These are phyloP conservation scores for Microbotryum saponariae DNA, from an alignment of 1,284 basidiomycete genomes.

Conservation along the genomic window DNA sequence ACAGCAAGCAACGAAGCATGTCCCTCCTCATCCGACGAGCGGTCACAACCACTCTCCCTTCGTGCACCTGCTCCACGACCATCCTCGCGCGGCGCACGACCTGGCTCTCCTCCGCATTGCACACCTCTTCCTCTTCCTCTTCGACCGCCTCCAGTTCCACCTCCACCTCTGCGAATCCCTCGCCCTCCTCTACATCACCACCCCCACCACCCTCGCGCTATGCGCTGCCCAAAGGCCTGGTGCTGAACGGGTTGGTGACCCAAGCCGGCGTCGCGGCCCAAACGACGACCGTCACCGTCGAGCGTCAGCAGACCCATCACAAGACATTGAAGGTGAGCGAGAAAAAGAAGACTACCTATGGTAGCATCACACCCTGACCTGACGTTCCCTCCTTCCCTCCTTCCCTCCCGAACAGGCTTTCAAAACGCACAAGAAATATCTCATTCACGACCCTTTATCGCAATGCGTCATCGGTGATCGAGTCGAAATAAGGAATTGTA, in stretches of 20 bases:
- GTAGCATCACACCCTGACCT: too few relatives aligned
- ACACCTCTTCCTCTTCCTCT: constrained; percentile 1
- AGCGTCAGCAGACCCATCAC: constrained; percentile 26
- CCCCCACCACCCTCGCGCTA: constrained; percentile 10
- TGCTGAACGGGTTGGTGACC: constrained; percentile 27
- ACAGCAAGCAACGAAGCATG: too few relatives aligned
- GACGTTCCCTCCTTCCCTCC: too few relatives aligned
- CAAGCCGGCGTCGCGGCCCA: constrained; percentile 17
- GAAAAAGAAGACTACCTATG: too few relatives aligned
- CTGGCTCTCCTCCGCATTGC: neutral
- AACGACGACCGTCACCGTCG: constrained; percentile 30
- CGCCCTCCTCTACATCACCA: neutral
- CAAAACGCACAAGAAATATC: constrained; percentile 29
- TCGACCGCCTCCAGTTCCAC: neutral
- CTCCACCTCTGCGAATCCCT: neutral
- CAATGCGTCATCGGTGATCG: constrained; percentile 27
- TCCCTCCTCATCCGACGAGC: too few relatives aligned
- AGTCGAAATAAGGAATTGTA: constrained; percentile 31
- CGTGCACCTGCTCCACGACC: too few relatives aligned
- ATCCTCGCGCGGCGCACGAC: too few relatives aligned
- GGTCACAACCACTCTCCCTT: too few relatives aligned
- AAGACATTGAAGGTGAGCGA: constrained; percentile 30
- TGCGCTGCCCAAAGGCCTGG: constrained; percentile 25
- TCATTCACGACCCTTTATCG: constrained; percentile 28
- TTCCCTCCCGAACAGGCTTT: constrained; percentile 11